phyloP scores from a whole-genome alignment of 1,139 yeast genomes.

The Citeromyces siamensis region DNA sequence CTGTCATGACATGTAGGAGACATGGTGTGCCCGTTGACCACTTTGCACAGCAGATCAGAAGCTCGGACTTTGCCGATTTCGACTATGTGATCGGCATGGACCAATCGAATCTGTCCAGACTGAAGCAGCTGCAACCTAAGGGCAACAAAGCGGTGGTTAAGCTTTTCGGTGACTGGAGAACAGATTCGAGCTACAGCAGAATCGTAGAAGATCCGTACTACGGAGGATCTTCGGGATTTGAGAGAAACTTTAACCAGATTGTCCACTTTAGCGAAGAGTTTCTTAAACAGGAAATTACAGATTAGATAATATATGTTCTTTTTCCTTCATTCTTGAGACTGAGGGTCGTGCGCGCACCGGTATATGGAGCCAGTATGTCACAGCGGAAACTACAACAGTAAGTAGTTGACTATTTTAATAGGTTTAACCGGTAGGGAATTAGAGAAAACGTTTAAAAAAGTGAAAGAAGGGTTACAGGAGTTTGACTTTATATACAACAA shows the following conservation, averaged over 20 bases:
- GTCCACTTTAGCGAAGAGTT: slow-evolving; percentile 61
- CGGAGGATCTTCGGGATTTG: slow-evolving; percentile 79
- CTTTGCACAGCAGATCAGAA: slow-evolving; percentile 55
- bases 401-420: slow-evolving; percentile 12
- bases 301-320: background rate
- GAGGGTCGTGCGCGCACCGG: background rate
- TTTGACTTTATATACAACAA: slow-evolving; percentile 86
- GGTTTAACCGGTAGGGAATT: slow-evolving; percentile 39
- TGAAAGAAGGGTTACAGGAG: slow-evolving; percentile 80
- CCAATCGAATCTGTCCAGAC: slow-evolving; percentile 45
- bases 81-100: slow-evolving; percentile 90
- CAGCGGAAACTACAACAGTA: slow-evolving; percentile 55
- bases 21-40: slow-evolving; percentile 73
- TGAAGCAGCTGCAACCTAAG: slow-evolving; percentile 48
- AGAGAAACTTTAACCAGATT: slow-evolving; percentile 63
- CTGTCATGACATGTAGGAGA: slow-evolving; percentile 52
- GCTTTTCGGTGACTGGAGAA: slow-evolving; percentile 71
- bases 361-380: slow-evolving; percentile 29
- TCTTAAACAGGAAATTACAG: slow-evolving; percentile 29
- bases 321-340: background rate
- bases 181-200: slow-evolving; percentile 31
- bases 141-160: slow-evolving; percentile 34
- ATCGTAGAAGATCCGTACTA: slow-evolving; percentile 88
- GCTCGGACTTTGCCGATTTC: slow-evolving; percentile 49
- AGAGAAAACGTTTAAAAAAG: slow-evolving; percentile 92